Conservation (phyloP, 352 stramenopile genomes). For the Pelagophyceae sp. region DNA sequence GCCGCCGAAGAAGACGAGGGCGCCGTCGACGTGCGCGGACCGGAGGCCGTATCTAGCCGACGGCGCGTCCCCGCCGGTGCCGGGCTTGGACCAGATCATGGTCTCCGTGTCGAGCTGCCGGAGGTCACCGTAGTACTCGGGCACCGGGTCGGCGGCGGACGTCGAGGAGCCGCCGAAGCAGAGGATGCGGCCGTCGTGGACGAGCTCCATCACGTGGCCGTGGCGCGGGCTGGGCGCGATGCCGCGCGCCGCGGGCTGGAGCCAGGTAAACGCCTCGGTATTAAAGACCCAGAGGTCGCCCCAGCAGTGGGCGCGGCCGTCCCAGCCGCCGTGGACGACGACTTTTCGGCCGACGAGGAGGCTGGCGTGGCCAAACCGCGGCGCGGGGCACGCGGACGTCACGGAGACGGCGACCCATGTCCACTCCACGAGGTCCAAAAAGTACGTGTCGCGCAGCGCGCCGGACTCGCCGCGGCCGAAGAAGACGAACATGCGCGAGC, state of each 20-base stretch:
- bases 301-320: conserved; percentile 52
- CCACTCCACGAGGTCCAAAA: conserved; percentile 66
- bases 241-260: conserved; percentile 68
- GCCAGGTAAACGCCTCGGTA: conserved; percentile 80
- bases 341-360: conserved; percentile 59
- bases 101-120: conserved; percentile 72
- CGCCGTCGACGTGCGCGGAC: conserved; percentile 45
- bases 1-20: conserved; percentile 58
- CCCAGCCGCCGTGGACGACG: conserved; percentile 66
- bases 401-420: conserved; percentile 70
- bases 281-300: conserved; percentile 89
- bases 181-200: conserved; percentile 45
- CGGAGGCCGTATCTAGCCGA: conserved; percentile 61
- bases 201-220: conserved; percentile 63
- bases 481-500: conserved; percentile 68
- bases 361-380: conserved; percentile 58
- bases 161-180: conserved; percentile 63
- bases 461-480: conserved; percentile 65
- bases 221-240: conserved; percentile 58
- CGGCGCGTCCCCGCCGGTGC: conserved; percentile 53
- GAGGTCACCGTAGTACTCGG: conserved; percentile 81
- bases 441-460: conserved; percentile 67
- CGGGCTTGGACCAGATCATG: conserved; percentile 65
- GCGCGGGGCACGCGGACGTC: conserved; percentile 61
- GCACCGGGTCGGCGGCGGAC: conserved; percentile 29